Evolutionary conservation across 768 basidiomycete species (phyloP).

Genomic region (Mycena polygramma): DNA sequence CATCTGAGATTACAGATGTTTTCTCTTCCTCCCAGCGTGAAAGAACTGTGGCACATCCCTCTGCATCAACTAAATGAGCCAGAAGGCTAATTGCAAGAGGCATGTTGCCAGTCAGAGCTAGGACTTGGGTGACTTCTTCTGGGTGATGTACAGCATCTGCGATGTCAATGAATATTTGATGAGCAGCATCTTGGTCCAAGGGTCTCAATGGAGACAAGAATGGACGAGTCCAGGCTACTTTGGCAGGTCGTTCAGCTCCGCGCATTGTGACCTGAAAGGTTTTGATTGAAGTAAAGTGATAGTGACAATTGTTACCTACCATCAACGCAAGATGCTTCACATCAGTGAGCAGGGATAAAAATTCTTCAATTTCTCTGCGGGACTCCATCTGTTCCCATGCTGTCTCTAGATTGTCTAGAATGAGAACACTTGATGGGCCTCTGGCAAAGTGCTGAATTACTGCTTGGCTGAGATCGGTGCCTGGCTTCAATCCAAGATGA

Average conservation of each 20-base stretch:
- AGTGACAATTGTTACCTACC: background rate
- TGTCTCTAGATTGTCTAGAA: slow-evolving; percentile 1
- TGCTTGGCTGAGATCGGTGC: background rate
- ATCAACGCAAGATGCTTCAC: background rate
- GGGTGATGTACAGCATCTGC: too few species aligned
- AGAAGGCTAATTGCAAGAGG: too few species aligned
- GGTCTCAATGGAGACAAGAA: too few species aligned
- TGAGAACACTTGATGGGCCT: background rate
- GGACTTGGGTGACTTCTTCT: too few species aligned
- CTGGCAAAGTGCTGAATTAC: background rate
- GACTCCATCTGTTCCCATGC: background rate
- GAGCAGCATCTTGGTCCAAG: too few species aligned
- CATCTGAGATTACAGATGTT: too few species aligned
- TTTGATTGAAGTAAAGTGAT: too few species aligned
- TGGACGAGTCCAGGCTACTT: too few species aligned
- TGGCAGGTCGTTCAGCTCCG: background rate
- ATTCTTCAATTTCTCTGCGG: background rate
- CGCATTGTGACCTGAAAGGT: background rate
- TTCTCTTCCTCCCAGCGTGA: background rate
- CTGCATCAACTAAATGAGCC: background rate
- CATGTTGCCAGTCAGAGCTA: too few species aligned
- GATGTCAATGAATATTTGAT: too few species aligned
- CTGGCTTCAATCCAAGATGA: background rate
- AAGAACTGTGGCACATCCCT: background rate
- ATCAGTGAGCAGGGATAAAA: background rate